Conservation (phyloP, 1,139 yeast genomes). For the Saccharomyces hybrid region DNA sequence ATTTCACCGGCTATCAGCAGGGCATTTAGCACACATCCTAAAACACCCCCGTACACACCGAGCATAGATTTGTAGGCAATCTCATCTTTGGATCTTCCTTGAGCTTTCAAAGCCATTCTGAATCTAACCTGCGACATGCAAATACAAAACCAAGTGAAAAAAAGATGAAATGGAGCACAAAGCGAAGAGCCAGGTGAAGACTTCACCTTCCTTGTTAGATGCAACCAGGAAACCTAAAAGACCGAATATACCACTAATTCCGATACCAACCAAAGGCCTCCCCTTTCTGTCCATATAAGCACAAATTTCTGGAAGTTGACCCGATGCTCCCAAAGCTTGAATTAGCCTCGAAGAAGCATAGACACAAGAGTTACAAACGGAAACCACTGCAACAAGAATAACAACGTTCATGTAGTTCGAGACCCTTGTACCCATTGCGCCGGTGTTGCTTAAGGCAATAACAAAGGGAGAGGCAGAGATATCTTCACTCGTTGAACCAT, state of each 20-base stretch:
- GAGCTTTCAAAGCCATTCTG: slow-evolving; percentile 48
- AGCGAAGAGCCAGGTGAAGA: slow-evolving; percentile 55
- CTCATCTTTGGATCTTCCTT: slow-evolving; percentile 45
- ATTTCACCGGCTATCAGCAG: slow-evolving; percentile 49
- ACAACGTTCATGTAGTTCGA: slow-evolving; percentile 39
- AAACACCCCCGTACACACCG: slow-evolving; percentile 44
- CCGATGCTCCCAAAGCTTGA: slow-evolving; percentile 50
- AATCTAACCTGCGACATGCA: slow-evolving; percentile 50
- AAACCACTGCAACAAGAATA: slow-evolving; percentile 41
- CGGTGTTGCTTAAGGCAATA: slow-evolving; percentile 46
- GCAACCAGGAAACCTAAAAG: slow-evolving; percentile 51
- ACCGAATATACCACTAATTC: slow-evolving; percentile 42
- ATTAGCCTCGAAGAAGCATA: slow-evolving; percentile 52
- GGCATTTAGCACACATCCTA: slow-evolving; percentile 38
- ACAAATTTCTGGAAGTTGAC: slow-evolving; percentile 48
- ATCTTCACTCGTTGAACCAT: slow-evolving; percentile 40
- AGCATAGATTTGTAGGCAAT: slow-evolving; percentile 44
- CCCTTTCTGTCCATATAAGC: slow-evolving; percentile 54
- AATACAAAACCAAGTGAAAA: slow-evolving; percentile 53
- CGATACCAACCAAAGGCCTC: slow-evolving; percentile 49
- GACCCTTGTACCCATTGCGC: slow-evolving; percentile 56
- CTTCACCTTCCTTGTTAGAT: slow-evolving; percentile 43
- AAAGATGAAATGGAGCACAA: slow-evolving; percentile 53
- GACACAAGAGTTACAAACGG: slow-evolving; percentile 50
- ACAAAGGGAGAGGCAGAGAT: slow-evolving; percentile 67